Percentiles rank a stretch among this genome's conserved stretches.
Evolutionary conservation across 179 eudicot species (phyloP).

Genomic region (Silene noctiflora): DNA sequence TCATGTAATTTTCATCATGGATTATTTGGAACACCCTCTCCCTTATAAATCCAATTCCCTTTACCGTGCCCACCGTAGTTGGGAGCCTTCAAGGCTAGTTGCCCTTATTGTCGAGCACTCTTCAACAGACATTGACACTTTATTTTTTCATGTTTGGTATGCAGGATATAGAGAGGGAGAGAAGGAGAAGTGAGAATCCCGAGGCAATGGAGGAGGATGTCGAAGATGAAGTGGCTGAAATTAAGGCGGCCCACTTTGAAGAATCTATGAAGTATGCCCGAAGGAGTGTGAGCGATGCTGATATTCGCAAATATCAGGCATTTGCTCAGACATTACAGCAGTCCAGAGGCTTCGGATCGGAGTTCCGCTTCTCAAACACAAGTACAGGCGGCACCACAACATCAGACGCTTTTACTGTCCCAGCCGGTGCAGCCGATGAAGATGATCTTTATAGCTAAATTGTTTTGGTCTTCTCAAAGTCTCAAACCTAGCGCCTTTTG

Average conservation of each 20-base stretch:
- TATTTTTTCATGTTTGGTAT: too few relatives aligned
- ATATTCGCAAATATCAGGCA: conserved; percentile 81
- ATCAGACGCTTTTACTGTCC: conserved; percentile 57
- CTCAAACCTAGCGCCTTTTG: too few relatives aligned
- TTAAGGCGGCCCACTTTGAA: conserved; percentile 72
- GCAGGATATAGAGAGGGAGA: conserved; percentile 75
- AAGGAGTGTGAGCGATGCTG: conserved; percentile 84
- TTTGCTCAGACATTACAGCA: conserved; percentile 89
- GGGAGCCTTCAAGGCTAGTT: too few relatives aligned
- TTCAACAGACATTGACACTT: too few relatives aligned
- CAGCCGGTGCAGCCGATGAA: conserved; percentile 72
- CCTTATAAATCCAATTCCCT: too few relatives aligned
- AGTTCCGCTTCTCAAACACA: conserved; percentile 55
- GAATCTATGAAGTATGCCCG: conserved; percentile 87
- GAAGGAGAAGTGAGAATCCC: conserved; percentile 60
- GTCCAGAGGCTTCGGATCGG: conserved; percentile 73
- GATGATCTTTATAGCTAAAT: conserved; percentile 68
- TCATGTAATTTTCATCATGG: too few relatives aligned
- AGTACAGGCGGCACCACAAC: conserved; percentile 27
- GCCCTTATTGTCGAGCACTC: too few relatives aligned
- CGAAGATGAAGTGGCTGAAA: conserved; percentile 74
- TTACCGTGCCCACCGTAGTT: too few relatives aligned
- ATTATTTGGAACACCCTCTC: too few relatives aligned
- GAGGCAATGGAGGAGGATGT: conserved; percentile 90
- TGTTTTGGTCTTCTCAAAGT: too few relatives aligned